Percentiles rank a stretch among this genome's conserved stretches.
Evolutionary conservation across 768 basidiomycete genomes (phyloP).

Genomic region (Termitomyces titanicus): DNA sequence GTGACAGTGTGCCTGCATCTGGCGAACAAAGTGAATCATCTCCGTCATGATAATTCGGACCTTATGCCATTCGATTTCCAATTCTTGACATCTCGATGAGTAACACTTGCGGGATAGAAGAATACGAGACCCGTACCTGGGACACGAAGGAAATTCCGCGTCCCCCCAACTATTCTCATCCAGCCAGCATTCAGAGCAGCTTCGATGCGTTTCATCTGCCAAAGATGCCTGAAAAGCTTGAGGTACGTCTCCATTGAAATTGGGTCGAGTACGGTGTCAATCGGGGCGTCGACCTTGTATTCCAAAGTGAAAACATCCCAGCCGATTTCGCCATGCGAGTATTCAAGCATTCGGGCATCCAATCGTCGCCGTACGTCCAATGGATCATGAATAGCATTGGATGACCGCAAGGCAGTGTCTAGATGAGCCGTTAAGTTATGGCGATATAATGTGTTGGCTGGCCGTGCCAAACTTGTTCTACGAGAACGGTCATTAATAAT

Average conservation of each 20-base stretch:
- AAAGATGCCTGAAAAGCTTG: slow-evolving; percentile 89
- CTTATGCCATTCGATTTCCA: slow-evolving; percentile 85
- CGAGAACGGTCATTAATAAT: slow-evolving; percentile 3
- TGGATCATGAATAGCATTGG: slow-evolving; percentile 84
- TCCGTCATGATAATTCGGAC: slow-evolving; percentile 83
- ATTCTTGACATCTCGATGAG: slow-evolving; percentile 37
- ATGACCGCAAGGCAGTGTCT: slow-evolving; percentile 90
- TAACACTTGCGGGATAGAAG: not conserved
- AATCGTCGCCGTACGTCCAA: slow-evolving; percentile 87
- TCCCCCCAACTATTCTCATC: slow-evolving; percentile 80
- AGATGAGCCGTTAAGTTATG: slow-evolving; percentile 96
- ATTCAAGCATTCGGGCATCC: slow-evolving; percentile 95
- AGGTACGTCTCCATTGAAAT: slow-evolving; percentile 87
- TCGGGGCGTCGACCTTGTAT: slow-evolving; percentile 95
- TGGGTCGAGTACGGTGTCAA: slow-evolving; percentile 92
- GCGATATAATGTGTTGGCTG: slow-evolving; percentile 93
- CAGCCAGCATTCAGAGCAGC: slow-evolving; percentile 74
- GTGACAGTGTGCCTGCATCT: slow-evolving; percentile 92
- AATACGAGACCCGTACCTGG: slow-evolving; percentile 48
- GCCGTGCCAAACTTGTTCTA: slow-evolving; percentile 80
- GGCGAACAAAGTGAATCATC: slow-evolving; percentile 97
- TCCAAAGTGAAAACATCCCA: slow-evolving; percentile 99
- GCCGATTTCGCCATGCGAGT: slow-evolving; percentile 95
- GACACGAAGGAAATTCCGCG: slow-evolving; percentile 73
- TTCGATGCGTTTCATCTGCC: slow-evolving; percentile 93